Evolutionary conservation across 2,329 filamentous ascomycete genomes (phyloP).

Genomic region (Penicillium sp.): DNA sequence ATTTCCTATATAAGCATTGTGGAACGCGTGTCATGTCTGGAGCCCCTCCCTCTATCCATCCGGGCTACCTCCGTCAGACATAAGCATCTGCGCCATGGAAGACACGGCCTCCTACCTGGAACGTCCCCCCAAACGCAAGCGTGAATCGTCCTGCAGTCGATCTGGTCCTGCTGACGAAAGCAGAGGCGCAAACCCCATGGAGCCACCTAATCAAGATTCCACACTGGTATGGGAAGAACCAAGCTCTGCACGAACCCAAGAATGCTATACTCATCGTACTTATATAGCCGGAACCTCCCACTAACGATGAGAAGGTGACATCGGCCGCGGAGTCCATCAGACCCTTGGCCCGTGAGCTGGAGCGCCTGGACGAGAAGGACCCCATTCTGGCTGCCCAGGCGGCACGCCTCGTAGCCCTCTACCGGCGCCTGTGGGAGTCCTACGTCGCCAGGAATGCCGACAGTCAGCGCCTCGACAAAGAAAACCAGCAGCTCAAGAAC

Average conservation of each 20-base stretch:
- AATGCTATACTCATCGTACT: background rate
- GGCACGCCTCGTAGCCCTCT: slow-evolving; percentile 17
- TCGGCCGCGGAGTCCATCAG: slow-evolving; percentile 5
- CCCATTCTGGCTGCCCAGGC: slow-evolving; percentile 18
- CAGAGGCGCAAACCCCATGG: no score
- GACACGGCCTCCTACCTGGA: no score
- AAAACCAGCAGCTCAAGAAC: background rate
- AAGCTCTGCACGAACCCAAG: background rate
- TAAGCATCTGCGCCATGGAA: no score
- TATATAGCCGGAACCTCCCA: background rate
- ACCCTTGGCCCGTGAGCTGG: slow-evolving; percentile 10
- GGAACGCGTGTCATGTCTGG: no score
- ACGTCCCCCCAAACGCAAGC: no score
- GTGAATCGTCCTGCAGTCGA: no score
- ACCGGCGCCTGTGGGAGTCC: slow-evolving; percentile 14
- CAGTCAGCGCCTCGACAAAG: background rate
- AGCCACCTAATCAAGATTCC: no score
- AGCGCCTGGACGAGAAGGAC: slow-evolving; percentile 16
- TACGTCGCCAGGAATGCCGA: background rate
- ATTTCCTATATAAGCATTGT: no score
- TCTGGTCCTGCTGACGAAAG: no score
- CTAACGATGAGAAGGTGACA: background rate
- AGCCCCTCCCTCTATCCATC: no score
- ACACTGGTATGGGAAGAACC: no score
- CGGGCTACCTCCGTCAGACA: no score